Conservation (phyloP, 352 stramenopile genomes). For the Pythium vanterpoolii region DNA sequence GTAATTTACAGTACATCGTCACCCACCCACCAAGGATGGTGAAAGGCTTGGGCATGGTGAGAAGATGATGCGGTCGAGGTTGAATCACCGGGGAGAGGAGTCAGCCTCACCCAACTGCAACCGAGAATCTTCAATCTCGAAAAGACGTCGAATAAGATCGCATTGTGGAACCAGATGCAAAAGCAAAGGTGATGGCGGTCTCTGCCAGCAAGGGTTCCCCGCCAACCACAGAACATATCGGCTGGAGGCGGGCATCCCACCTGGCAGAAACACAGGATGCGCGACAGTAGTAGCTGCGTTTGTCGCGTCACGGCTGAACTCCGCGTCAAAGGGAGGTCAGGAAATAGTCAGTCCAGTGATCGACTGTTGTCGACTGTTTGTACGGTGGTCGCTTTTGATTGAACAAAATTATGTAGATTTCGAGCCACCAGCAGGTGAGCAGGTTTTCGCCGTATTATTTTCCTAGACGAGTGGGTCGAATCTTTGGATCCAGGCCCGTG, state of each 20-base stretch:
- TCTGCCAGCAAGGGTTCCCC: neutral
- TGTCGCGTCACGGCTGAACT: constrained; percentile 16
- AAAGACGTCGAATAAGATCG: constrained; percentile 12
- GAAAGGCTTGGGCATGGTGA: neutral
- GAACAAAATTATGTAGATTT: constrained; percentile 1
- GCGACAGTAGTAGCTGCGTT: constrained; percentile 9
- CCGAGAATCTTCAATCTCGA: neutral
- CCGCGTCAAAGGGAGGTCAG: neutral
- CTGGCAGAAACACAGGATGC: neutral
- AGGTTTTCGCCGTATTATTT: neutral
- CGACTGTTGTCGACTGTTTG: constrained; percentile 14
- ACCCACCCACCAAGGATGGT: neutral
- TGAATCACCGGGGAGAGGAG: constrained; percentile 21
- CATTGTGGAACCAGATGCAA: neutral
- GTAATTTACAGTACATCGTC: neutral
- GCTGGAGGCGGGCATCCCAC: neutral
- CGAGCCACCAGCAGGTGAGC: constrained; percentile 3
- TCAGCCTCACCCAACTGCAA: constrained; percentile 13
- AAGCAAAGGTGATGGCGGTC: neutral
- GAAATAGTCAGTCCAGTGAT: constrained; percentile 23
- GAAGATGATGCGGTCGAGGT: constrained; percentile 4
- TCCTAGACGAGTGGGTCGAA: neutral
- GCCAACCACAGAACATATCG: neutral
- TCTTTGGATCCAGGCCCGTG: neutral
- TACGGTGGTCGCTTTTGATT: constrained; percentile 4